Evolutionary conservation across 2,329 filamentous ascomycete genomes (phyloP), one percentile per base, ranked within the genome.

Genomic region (Hirsutella thompsonii): DNA sequence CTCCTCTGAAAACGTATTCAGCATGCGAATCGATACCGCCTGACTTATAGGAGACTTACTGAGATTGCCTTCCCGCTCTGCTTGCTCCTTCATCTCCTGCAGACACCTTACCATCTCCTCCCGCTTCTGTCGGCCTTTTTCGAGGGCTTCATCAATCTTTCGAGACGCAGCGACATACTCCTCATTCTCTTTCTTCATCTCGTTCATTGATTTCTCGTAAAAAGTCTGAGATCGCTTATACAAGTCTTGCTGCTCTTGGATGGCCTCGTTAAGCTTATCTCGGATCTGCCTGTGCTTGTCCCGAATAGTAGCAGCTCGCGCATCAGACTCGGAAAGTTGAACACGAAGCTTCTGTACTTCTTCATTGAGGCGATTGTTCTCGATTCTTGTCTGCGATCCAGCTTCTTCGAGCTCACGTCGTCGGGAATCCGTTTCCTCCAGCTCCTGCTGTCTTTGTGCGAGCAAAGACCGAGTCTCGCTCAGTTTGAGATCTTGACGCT

Each of bases 161-260:
- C 47, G 40, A 2, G 48, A 43, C 5, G 55, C 47, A 23, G 47
- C 20, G 11, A 45, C 46, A 3, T 55, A 52, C 10, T 46, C 45
- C 2, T 49, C 40, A 21, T 55, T 54, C 19, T 65, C 58, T 9
- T 53, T 47, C 16, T 52, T 55, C 5, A 70, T 42, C 20, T 65
- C 49, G 1, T 54, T 44, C 10, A 62, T 55, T 0, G 58, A 49
- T 2, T 60, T 45, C 14, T 63, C 44, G 39, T 59, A 63, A 34
- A 54, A 54, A 2, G 53, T 40, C 34, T 54, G 58, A 8, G 58
- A 55, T 32, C 55, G 53, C 3, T 44, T 49, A 46, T 59, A 70
- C 1, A 72, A 54, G 5, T 50, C 49, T 42, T 72, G 66, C 21
- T 74, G 69, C 43, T 74, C 69, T 2, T 48, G 44, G 8, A 67